Evolutionary conservation across 305 asterid genomes (phyloP).

Genomic region (Fraxinus baroniana): DNA sequence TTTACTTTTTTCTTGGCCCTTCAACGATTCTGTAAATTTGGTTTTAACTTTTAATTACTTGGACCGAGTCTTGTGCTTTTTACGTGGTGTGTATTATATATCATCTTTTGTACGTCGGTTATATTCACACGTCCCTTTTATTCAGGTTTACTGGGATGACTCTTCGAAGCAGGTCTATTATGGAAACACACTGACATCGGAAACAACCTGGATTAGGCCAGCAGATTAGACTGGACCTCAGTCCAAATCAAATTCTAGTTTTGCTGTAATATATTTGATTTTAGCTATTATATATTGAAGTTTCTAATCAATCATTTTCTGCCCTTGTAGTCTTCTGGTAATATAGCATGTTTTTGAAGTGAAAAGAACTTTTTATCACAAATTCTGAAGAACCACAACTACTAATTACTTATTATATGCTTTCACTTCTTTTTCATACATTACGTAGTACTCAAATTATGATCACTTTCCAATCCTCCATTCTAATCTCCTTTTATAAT

Average conservation of each 20-base stretch:
- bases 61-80: neutral
- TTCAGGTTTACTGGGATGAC: constrained; percentile 86
- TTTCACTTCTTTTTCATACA: neutral
- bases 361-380: neutral
- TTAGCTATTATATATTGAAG: neutral
- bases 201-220: constrained; percentile 87
- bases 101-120: neutral
- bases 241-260: neutral
- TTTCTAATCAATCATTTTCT: neutral
- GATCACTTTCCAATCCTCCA: neutral
- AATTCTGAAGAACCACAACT: neutral
- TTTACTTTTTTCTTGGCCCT: neutral
- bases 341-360: neutral
- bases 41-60: neutral
- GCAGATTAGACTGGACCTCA: constrained; percentile 29
- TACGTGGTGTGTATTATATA: neutral
- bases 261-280: neutral
- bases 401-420: neutral
- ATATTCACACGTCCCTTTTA: neutral
- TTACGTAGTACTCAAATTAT: neutral
- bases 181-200: constrained; percentile 69
- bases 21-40: neutral
- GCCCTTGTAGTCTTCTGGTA: neutral
- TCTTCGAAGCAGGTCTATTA: constrained; percentile 78
- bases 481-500: neutral